Percentiles rank a stretch among this genome's conserved stretches.
These are phyloP conservation scores for Chaetomidium leptoderma DNA, from an alignment of 495 filamentous ascomycete species.

Conservation along the genomic window DNA sequence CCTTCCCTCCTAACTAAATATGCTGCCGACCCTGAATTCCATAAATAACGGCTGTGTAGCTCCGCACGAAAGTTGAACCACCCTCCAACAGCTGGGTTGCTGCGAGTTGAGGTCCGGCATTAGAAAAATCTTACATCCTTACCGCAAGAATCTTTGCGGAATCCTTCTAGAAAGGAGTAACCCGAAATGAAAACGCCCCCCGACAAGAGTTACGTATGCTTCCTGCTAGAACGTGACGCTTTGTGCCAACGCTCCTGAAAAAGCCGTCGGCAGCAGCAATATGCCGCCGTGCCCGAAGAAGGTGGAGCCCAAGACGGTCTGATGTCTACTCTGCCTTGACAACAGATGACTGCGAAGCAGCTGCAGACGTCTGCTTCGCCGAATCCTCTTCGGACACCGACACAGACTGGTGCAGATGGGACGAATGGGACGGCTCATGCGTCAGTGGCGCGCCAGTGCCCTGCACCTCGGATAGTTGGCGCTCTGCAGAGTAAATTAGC, in stretches of 20 bases:
- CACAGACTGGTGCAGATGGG: conserved; percentile 27
- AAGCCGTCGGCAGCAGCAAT: no score
- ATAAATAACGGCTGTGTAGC: neutral
- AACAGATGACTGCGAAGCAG: neutral
- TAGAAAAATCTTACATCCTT: neutral
- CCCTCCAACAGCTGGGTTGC: neutral
- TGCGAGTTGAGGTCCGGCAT: neutral
- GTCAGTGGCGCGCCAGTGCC: conserved; percentile 30
- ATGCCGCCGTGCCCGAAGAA: neutral
- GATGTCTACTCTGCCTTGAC: neutral
- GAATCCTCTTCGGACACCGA: conserved; percentile 21
- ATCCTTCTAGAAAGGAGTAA: no score
- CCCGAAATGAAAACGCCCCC: no score
- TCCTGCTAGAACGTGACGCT: no score
- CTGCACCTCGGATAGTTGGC: conserved; percentile 32
- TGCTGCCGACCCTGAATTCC: neutral
- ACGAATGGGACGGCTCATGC: conserved; percentile 34
- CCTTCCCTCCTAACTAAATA: neutral
- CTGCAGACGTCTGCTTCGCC: neutral
- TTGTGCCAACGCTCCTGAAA: no score
- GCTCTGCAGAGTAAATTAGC: conserved; percentile 23
- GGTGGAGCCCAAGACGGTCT: neutral
- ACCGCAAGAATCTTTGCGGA: neutral
- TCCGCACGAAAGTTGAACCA: neutral
- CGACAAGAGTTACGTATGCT: no score